phyloP scores from a whole-genome alignment of 2,329 filamentous ascomycete species.

The Beauveria varroae region DNA sequence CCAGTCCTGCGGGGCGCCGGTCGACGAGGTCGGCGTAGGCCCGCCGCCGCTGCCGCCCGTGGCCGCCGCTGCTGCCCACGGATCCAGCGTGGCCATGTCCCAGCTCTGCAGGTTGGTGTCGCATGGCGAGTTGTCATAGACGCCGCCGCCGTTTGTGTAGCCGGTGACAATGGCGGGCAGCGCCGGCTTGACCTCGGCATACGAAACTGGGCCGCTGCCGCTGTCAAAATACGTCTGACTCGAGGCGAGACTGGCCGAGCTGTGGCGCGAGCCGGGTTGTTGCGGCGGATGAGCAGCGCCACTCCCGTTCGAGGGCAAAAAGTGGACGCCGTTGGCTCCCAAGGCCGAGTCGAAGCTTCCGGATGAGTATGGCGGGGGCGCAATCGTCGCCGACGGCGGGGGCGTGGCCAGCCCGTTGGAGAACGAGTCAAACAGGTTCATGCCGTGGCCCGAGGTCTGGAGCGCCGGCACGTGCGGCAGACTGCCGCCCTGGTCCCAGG shows the following conservation, averaged over 20 bases:
- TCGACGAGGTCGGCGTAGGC: slow-evolving; percentile 14
- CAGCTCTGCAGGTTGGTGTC: slow-evolving; percentile 28
- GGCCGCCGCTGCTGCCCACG: slow-evolving; percentile 22
- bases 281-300: slow-evolving; percentile 9
- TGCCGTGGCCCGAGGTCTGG: slow-evolving; percentile 25
- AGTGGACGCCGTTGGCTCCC: slow-evolving; percentile 23
- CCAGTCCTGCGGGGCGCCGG: slow-evolving; percentile 25
- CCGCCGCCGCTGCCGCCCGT: slow-evolving; percentile 13
- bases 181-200: slow-evolving; percentile 27
- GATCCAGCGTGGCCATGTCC: slow-evolving; percentile 30
- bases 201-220: slow-evolving; percentile 20
- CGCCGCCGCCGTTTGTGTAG: slow-evolving; percentile 26
- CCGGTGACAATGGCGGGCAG: slow-evolving; percentile 22
- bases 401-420: slow-evolving; percentile 48
- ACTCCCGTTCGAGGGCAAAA: slow-evolving; percentile 22
- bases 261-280: slow-evolving; percentile 12
- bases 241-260: slow-evolving; percentile 17
- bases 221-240: slow-evolving; percentile 26
- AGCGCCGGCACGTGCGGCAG: slow-evolving; percentile 27
- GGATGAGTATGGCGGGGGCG: slow-evolving; percentile 35
- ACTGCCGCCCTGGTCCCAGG: slow-evolving; percentile 33
- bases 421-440: slow-evolving; percentile 42
- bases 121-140: slow-evolving; percentile 27
- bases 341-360: slow-evolving; percentile 37
- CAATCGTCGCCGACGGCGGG: slow-evolving; percentile 44